phyloP scores from a whole-genome alignment of 345 rosid species.

The Erodium maritimum region DNA sequence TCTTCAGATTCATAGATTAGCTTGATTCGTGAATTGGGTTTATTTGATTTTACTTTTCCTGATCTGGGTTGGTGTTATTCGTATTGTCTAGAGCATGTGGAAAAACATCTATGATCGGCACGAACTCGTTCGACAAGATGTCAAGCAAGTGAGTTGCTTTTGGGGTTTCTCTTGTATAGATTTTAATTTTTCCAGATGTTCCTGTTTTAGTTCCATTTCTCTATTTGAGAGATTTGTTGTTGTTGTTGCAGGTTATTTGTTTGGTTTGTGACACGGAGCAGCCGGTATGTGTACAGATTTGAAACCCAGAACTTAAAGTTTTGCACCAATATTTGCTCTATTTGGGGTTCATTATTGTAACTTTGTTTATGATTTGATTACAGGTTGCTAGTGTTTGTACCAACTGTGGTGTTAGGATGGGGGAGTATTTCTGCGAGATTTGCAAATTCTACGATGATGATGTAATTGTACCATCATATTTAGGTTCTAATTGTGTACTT shows the following conservation, averaged over 20 bases:
- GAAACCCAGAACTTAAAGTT: not conserved
- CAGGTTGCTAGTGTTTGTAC: slow-evolving; percentile 72
- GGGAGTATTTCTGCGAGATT: slow-evolving; percentile 77
- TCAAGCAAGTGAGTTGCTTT: slow-evolving; percentile 45
- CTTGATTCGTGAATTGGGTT: slow-evolving; percentile 9
- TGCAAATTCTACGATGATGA: slow-evolving; percentile 94
- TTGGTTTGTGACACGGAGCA: slow-evolving; percentile 93
- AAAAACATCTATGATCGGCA: slow-evolving; percentile 52
- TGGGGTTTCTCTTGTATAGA: not conserved
- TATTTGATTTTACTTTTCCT: slow-evolving; percentile 6
- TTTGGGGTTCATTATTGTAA: not conserved
- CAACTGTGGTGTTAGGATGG: slow-evolving; percentile 98
- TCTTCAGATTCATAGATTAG: no score
- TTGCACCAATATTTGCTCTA: not conserved
- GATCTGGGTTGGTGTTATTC: not conserved
- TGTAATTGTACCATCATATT: slow-evolving; percentile 27
- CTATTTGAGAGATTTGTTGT: not conserved
- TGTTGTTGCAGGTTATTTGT: slow-evolving; percentile 64
- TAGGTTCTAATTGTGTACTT: slow-evolving; percentile 1
- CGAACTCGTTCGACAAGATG: slow-evolving; percentile 70
- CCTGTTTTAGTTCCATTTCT: not conserved
- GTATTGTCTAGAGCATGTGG: slow-evolving; percentile 41
- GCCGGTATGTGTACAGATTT: slow-evolving; percentile 47
- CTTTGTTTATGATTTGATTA: slow-evolving; percentile 2
- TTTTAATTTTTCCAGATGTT: not conserved